Percentiles rank a stretch among this genome's conserved stretches.
phyloP scores from a whole-genome alignment of 257 asterid genomes.

The Linaria vulgaris region DNA sequence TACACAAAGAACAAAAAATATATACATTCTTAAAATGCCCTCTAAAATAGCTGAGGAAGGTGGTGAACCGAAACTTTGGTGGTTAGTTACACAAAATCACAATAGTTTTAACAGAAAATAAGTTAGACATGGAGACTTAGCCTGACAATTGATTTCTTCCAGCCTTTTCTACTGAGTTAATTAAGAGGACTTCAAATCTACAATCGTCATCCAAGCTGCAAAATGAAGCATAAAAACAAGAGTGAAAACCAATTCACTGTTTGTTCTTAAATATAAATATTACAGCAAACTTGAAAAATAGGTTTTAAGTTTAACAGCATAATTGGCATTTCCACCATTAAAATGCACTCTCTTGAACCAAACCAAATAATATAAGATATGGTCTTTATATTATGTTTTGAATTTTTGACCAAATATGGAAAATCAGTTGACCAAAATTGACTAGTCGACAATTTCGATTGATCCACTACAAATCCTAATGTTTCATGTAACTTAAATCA shows the following conservation, averaged over 20 bases:
- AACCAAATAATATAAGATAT: too few relatives aligned
- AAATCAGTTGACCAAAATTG: not conserved
- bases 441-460: not conserved
- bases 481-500: conserved; percentile 9
- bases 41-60: conserved; percentile 11
- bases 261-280: not conserved
- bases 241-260: conserved; percentile 6
- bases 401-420: conserved; percentile 15
- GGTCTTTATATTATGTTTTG: not conserved
- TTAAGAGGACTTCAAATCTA: conserved; percentile 21
- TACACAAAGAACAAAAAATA: conserved; percentile 18
- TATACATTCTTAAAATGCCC: conserved; percentile 24
- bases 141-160: conserved; percentile 20
- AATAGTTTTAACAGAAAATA: conserved; percentile 13
- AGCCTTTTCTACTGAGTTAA: conserved; percentile 15
- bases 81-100: conserved; percentile 28
- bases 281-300: too few relatives aligned
- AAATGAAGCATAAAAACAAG: conserved; percentile 9
- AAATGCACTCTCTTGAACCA: too few relatives aligned
- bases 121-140: conserved; percentile 22
- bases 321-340: too few relatives aligned
- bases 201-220: conserved; percentile 32
- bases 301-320: too few relatives aligned
- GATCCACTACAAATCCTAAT: conserved; percentile 12
- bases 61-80: conserved; percentile 29